Evolutionary conservation across 345 rosid species (phyloP).

Genomic region (Draba incana): DNA sequence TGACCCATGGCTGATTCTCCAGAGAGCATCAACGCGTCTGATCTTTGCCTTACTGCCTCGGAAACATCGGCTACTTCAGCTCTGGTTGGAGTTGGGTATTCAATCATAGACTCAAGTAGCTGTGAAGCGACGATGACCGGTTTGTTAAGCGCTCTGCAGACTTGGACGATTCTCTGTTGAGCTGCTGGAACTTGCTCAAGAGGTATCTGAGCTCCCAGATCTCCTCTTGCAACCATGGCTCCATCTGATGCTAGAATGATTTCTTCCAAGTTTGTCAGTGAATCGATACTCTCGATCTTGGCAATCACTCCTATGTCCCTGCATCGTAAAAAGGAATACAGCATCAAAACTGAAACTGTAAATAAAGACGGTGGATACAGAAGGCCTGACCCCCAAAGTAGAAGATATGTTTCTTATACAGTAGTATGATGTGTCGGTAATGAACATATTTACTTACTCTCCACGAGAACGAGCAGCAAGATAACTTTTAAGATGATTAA

Average conservation of each 20-base stretch:
- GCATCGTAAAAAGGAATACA: conserved; percentile 23
- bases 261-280: conserved; percentile 86
- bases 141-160: conserved; percentile 87
- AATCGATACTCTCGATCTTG: conserved; percentile 95
- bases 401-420: neutral
- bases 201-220: conserved; percentile 95
- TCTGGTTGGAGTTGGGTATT: conserved; percentile 98
- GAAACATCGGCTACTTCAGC: conserved; percentile 99
- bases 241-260: conserved; percentile 93
- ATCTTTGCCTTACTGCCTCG: conserved; percentile 96
- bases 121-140: conserved; percentile 98
- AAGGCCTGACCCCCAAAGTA: neutral
- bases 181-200: conserved; percentile 98
- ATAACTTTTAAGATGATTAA: conserved; percentile 92
- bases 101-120: conserved; percentile 97
- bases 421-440: conserved; percentile 3
- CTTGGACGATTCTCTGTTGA: conserved; percentile 82
- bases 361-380: neutral
- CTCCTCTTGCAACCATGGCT: conserved; percentile 99
- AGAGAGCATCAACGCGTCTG: conserved; percentile 98
- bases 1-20: conserved; percentile 99
- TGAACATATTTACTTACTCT: conserved; percentile 51
- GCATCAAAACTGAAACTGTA: neutral
- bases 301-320: conserved; percentile 93
- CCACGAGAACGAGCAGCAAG: conserved; percentile 86